Evolutionary conservation across 148 eudicot genomes (phyloP).

Genomic region (Fagopyrum esculentum): DNA sequence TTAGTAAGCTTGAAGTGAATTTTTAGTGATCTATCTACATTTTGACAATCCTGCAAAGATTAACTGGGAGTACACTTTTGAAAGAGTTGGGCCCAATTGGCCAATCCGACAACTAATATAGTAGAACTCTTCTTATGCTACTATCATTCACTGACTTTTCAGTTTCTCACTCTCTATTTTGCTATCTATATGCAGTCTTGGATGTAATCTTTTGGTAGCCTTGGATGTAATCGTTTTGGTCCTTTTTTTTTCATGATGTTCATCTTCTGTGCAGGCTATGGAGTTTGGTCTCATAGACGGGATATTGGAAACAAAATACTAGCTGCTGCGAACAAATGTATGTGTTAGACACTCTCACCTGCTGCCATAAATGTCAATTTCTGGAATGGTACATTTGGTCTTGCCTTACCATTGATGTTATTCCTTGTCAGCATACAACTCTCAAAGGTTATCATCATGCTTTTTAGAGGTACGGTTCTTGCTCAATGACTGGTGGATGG

Average conservation of each 20-base stretch:
- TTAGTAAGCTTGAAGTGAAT: not conserved
- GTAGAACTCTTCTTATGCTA: not conserved
- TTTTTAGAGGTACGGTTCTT: not conserved
- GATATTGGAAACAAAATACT: slow-evolving; percentile 69
- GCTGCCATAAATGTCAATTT: not conserved
- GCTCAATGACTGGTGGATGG: not conserved
- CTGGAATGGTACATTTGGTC: not conserved
- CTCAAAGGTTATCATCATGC: not conserved
- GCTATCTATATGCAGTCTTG: not conserved
- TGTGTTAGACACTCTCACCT: not conserved
- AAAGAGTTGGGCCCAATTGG: not conserved
- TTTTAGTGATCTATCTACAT: not conserved
- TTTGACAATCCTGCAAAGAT: not conserved
- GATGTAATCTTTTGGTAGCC: not conserved
- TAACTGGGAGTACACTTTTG: not conserved
- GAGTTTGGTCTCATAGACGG: slow-evolving; percentile 89
- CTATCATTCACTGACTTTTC: not conserved
- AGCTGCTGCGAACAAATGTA: not conserved
- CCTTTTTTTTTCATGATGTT: not conserved
- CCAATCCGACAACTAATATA: not conserved
- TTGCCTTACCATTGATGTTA: not conserved
- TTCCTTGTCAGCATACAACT: slow-evolving; percentile 1
- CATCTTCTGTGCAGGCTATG: slow-evolving; percentile 52
- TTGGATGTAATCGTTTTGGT: not conserved
- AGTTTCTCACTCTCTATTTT: not conserved